Conservation (phyloP, 805 yeast genomes). For the Candida ascalaphidarum region DNA sequence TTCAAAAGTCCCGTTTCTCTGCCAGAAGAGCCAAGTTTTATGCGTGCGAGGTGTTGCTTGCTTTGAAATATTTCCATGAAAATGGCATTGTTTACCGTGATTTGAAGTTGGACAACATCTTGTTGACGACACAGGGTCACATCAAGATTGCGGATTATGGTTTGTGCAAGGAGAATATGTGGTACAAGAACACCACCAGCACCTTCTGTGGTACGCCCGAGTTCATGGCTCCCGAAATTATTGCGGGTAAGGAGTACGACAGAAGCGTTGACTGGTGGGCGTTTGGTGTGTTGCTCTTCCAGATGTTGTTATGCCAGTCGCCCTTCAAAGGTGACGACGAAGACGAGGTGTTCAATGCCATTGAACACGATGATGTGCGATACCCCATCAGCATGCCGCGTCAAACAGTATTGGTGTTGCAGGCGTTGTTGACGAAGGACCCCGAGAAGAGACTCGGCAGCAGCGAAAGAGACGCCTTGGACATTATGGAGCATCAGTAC, state of each 20-base stretch:
- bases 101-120: conserved; percentile 87
- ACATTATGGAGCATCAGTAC: conserved; percentile 92
- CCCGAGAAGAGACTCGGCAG: conserved; percentile 80
- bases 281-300: conserved; percentile 91
- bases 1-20: conserved; percentile 84
- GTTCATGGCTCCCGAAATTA: conserved; percentile 97
- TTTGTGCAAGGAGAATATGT: conserved; percentile 89
- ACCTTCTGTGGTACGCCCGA: conserved; percentile 99
- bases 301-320: conserved; percentile 92
- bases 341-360: conserved; percentile 95
- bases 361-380: conserved; percentile 89
- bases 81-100: conserved; percentile 95
- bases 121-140: conserved; percentile 85
- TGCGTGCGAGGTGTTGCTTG: conserved; percentile 92
- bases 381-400: conserved; percentile 97
- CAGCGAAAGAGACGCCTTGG: conserved; percentile 82
- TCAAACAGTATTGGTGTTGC: conserved; percentile 89
- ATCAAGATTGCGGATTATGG: conserved; percentile 97
- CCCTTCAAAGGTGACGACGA: conserved; percentile 97
- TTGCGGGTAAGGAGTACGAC: conserved; percentile 86
- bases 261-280: conserved; percentile 99
- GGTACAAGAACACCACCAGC: conserved; percentile 75
- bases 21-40: conserved; percentile 92
- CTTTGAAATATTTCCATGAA: conserved; percentile 88
- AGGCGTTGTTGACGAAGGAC: conserved; percentile 84